A percentile compares a stretch with the other conserved stretches of the same genome.
Evolutionary conservation across 768 basidiomycete species (phyloP).

Genomic region (Cystobasidiopsis lactophilus): DNA sequence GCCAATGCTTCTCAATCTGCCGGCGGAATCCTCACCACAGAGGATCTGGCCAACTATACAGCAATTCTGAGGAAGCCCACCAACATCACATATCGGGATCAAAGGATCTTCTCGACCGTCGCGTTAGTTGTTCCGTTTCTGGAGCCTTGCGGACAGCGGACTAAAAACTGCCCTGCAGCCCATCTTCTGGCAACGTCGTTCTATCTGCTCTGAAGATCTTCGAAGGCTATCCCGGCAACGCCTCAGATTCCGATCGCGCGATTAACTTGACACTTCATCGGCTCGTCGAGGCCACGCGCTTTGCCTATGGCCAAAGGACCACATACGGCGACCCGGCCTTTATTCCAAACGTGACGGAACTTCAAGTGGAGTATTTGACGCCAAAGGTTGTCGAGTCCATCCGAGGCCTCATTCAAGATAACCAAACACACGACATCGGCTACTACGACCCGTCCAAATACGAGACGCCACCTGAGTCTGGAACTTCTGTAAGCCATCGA

Average conservation of each 20-base stretch:
- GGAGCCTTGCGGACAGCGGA: too few species aligned
- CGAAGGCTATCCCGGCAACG: conserved; percentile 20
- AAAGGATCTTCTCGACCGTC: conserved; percentile 24
- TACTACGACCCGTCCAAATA: conserved; percentile 26
- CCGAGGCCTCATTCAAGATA: conserved; percentile 21
- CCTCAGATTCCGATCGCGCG: conserved; percentile 16
- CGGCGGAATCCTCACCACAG: conserved; percentile 18
- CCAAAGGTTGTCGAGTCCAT: conserved; percentile 19
- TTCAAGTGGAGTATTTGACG: conserved; percentile 23
- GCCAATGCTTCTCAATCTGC: conserved; percentile 11
- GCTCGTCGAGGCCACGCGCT: conserved; percentile 25
- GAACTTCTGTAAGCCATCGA: conserved; percentile 19
- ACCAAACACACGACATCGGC: conserved; percentile 17
- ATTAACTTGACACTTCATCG: conserved; percentile 25
- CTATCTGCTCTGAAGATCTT: conserved; percentile 24
- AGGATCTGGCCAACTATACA: conserved; percentile 17
- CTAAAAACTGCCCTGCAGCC: too few species aligned
- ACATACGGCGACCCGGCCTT: conserved; percentile 27
- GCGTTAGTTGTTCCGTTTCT: too few species aligned
- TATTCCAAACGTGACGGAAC: conserved; percentile 25
- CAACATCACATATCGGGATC: conserved; percentile 19
- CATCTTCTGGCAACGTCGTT: conserved; percentile 26
- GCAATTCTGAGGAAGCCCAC: conserved; percentile 14
- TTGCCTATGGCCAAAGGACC: conserved; percentile 25
- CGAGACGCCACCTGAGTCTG: conserved; percentile 22